Evolutionary conservation across 2,329 filamentous ascomycete genomes (phyloP), one percentile per base, ranked within the genome.

Genomic region (Aspergillus ochraceoroseus): DNA sequence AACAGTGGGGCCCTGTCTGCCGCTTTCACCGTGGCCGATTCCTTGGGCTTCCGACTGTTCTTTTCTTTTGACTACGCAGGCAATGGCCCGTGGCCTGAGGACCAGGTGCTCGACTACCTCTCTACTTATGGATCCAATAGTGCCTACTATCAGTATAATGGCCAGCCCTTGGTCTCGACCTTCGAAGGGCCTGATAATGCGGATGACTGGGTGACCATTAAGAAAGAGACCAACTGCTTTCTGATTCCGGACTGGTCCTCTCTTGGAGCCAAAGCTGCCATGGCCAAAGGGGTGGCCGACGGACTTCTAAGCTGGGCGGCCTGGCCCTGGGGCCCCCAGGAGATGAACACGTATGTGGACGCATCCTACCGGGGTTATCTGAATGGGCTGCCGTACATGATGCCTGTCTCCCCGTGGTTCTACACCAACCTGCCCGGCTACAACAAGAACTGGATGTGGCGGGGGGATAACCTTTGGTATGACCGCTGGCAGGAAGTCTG

Each of bases 361-460:
- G 51, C 62, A 26, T 53, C 54, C 2, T 76, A 67, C 55, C 64
- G 66, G 47, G 38, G 48, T 4, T 56, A 53, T 4, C 44, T 66
- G 1, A 39, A 50, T 2, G 54, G 52, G 4, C 70, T 68, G 50
- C 53, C 58, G 1, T 71, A 64, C 42, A 75, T 76, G 70, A 74
- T 73, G 71, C 67, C 73, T 2, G 70, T 77, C 3, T 73, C 72
- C 0, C 74, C 75, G 0, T 78, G 74, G 75, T 75, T 69, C 54
- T 74, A 58, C 56, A 80, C 79, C 31, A 73, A 78, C 44, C 62
- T 80, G 61, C 70, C 74, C 0, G 60, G 66, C 4, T 80, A 70
- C 50, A 59, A 63, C 27, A 82, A 81, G 61, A 78, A 79, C 56
- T 82, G 78, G 77, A 64, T 80, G 2, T 83, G 75, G 67, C 68